These are phyloP conservation scores for Abrus pulchellus DNA, from an alignment of 306 rosid species.

Conservation along the genomic window DNA sequence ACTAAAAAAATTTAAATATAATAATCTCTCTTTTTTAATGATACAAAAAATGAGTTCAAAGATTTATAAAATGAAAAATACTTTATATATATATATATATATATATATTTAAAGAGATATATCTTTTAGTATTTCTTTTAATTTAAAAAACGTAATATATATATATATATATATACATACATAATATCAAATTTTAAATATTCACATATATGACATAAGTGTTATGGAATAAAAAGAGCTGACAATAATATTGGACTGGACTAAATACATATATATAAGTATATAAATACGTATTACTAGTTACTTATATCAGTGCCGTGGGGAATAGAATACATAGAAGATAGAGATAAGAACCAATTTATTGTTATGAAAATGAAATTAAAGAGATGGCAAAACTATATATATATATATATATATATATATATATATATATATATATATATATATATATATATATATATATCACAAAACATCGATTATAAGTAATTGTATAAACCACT, in stretches of 20 bases:
- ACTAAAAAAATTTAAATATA: too few species aligned
- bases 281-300: neutral
- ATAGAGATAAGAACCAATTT: neutral
- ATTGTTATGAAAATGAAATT: slow-evolving; percentile 12
- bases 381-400: neutral
- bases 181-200: too few species aligned
- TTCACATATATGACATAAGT: too few species aligned
- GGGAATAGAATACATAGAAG: neutral
- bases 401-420: neutral
- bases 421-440: neutral
- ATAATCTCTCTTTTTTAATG: too few species aligned
- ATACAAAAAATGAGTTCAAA: too few species aligned
- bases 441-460: neutral
- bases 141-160: too few species aligned
- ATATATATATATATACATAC: too few species aligned
- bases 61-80: too few species aligned
- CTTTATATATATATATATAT: too few species aligned
- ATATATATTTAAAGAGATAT: too few species aligned
- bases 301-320: slow-evolving; percentile 9
- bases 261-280: neutral
- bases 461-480: neutral
- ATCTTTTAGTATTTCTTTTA: too few species aligned
- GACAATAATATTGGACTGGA: slow-evolving; percentile 3
- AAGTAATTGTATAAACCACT: neutral
- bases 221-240: neutral